Evolutionary conservation across 1,139 yeast species (phyloP).

Genomic region (Taphrina betulina): DNA sequence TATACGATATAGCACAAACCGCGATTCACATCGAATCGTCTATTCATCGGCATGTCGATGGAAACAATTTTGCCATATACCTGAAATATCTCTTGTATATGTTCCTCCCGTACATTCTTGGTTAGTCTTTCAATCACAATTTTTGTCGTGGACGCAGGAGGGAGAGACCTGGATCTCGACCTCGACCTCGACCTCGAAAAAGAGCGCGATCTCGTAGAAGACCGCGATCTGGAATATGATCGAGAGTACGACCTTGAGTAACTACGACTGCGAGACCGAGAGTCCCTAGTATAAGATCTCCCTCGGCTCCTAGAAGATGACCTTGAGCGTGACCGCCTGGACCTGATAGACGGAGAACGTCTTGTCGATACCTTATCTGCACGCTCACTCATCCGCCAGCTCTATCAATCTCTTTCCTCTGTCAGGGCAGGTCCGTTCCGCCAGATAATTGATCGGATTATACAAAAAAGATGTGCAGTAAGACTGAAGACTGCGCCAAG

Average conservation of each 20-base stretch:
- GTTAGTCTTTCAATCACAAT: constrained; percentile 37
- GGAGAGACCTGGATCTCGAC: neutral
- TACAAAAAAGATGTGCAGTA: too few relatives aligned
- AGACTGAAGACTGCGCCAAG: too few relatives aligned
- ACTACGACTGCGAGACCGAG: neutral
- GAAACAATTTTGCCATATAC: constrained; percentile 35
- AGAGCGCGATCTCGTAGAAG: constrained; percentile 1
- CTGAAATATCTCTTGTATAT: constrained; percentile 37
- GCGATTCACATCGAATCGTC: constrained; percentile 24
- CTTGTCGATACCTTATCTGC: too few relatives aligned
- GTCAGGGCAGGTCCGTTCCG: too few relatives aligned
- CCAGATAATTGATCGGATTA: too few relatives aligned
- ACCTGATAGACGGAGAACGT: too few relatives aligned
- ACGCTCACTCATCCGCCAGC: too few relatives aligned
- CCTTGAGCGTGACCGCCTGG: too few relatives aligned
- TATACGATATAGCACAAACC: constrained; percentile 35
- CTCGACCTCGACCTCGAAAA: constrained; percentile 9
- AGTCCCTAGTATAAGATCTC: constrained; percentile 3
- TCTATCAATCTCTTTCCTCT: too few relatives aligned
- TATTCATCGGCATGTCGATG: constrained; percentile 35
- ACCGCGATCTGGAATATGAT: neutral
- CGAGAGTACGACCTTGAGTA: neutral
- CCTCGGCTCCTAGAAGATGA: constrained; percentile 3
- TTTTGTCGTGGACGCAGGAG: constrained; percentile 13
- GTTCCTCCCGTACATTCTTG: constrained; percentile 35